Evolutionary conservation across 192 early-diverging fungal genomes (phyloP).

Genomic region (Thamnidium elegans): DNA sequence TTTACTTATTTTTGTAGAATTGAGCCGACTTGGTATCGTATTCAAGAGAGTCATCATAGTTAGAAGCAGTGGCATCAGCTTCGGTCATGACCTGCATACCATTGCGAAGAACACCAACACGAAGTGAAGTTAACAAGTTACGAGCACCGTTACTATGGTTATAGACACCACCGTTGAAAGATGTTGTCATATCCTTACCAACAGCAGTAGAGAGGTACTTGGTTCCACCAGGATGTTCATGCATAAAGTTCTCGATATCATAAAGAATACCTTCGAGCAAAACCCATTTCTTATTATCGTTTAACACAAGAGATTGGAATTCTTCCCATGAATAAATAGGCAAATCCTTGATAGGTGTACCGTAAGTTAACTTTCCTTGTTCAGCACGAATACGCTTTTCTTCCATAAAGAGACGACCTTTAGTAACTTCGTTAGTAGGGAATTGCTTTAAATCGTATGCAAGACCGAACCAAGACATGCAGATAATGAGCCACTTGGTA

Average conservation of each 20-base stretch:
- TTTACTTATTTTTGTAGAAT: slow-evolving; percentile 8
- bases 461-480: slow-evolving; percentile 56
- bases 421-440: slow-evolving; percentile 76
- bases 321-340: slow-evolving; percentile 66
- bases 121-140: slow-evolving; percentile 74
- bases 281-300: slow-evolving; percentile 70
- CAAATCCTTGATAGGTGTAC: slow-evolving; percentile 64
- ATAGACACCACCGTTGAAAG: slow-evolving; percentile 91
- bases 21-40: slow-evolving; percentile 7
- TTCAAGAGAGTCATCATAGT: slow-evolving; percentile 11
- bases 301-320: slow-evolving; percentile 62
- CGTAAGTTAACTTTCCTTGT: slow-evolving; percentile 69
- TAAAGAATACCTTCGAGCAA: slow-evolving; percentile 84
- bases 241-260: slow-evolving; percentile 76
- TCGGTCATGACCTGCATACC: slow-evolving; percentile 41
- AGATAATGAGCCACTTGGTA: slow-evolving; percentile 79
- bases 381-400: slow-evolving; percentile 67
- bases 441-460: slow-evolving; percentile 73
- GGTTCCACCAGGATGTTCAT: slow-evolving; percentile 86
- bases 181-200: slow-evolving; percentile 82
- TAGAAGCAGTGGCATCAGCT: slow-evolving; percentile 3
- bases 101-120: slow-evolving; percentile 59
- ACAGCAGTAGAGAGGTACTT: slow-evolving; percentile 66
- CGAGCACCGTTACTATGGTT: slow-evolving; percentile 87
- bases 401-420: slow-evolving; percentile 77